Evolutionary conservation across 768 basidiomycete genomes (phyloP), one percentile per base, ranked within the genome.

Genomic region (Pleurotus citrinopileatus): DNA sequence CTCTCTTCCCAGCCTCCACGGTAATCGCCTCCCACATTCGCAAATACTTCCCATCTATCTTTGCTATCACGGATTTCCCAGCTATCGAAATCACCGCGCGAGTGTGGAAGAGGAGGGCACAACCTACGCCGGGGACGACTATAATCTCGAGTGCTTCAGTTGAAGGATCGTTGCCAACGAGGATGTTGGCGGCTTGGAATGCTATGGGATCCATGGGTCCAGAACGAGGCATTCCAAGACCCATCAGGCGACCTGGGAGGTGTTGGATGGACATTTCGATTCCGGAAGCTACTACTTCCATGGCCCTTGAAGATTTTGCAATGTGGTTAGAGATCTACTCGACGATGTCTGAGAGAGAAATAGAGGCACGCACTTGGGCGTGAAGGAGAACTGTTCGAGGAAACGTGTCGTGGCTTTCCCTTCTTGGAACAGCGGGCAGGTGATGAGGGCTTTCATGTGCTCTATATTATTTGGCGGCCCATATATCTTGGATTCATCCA

Each of bases 171-270:
- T 88, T 89, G 3, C 80, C 80, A 3, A 77, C 82, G 12, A 89
- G 68, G 29, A 80, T 57, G 59, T 88, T 87, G 7, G 79, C 86
- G 0, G 73, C 69, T 22, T 73, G 65, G 63, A 83, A 81, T 0
- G 86, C 80, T 8, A 80, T 61, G 8, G 71, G 55, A 60, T 89
- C 87, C 80, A 86, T 83, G 0, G 85, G 81, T 0, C 87, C 87
- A 55, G 81, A 79, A 12, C 69, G 73, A 0, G 87, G 87, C 2
- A 87, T 75, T 1, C 86, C 87, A 27, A 78, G 66, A 1, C 82
- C 79, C 0, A 79, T 71, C 0, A 60, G 61, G 1, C 85, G 74
- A 0, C 81, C 80, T 0, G 82, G 80, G 17, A 79, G 73, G 58
- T 85, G 83, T 59, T 86, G 85, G 0, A 86, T 67, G 0, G 79